Conservation (phyloP, 2,329 filamentous ascomycete genomes). For the Sporothrix dimorphospora region DNA sequence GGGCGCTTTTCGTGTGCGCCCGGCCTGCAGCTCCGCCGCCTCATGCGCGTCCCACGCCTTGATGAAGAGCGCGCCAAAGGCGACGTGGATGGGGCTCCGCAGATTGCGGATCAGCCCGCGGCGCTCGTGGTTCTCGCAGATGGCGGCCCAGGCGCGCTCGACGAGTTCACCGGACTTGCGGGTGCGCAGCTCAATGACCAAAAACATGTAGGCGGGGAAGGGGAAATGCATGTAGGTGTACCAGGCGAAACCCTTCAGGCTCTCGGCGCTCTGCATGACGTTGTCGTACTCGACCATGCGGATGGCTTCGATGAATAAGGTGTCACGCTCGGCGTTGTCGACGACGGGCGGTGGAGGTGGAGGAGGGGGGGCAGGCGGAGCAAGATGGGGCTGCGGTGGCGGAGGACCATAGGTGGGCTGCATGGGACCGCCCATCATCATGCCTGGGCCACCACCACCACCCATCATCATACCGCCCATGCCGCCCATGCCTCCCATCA, state of each 20-base stretch:
- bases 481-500: slow-evolving; percentile 20
- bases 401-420: neutral
- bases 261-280: slow-evolving; percentile 55
- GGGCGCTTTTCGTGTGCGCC: slow-evolving; percentile 49
- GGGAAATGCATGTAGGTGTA: slow-evolving; percentile 63
- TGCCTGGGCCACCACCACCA: neutral
- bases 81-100: slow-evolving; percentile 60
- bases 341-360: slow-evolving; percentile 11
- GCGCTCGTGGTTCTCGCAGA: slow-evolving; percentile 58
- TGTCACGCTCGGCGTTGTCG: slow-evolving; percentile 54
- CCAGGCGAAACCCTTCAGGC: slow-evolving; percentile 59
- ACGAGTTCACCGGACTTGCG: slow-evolving; percentile 58
- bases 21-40: slow-evolving; percentile 50
- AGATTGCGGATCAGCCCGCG: slow-evolving; percentile 54
- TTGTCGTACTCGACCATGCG: slow-evolving; percentile 64
- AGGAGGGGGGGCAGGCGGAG: neutral
- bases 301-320: slow-evolving; percentile 57
- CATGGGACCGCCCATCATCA: slow-evolving; percentile 2
- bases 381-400: neutral
- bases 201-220: slow-evolving; percentile 63
- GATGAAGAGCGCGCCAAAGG: slow-evolving; percentile 61
- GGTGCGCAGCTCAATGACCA: slow-evolving; percentile 58
- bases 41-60: slow-evolving; percentile 66
- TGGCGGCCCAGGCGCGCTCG: slow-evolving; percentile 62
- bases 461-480: slow-evolving; percentile 13